These are phyloP conservation scores for Vachellia pachyceras DNA, from an alignment of 306 rosid species.

Conservation along the genomic window DNA sequence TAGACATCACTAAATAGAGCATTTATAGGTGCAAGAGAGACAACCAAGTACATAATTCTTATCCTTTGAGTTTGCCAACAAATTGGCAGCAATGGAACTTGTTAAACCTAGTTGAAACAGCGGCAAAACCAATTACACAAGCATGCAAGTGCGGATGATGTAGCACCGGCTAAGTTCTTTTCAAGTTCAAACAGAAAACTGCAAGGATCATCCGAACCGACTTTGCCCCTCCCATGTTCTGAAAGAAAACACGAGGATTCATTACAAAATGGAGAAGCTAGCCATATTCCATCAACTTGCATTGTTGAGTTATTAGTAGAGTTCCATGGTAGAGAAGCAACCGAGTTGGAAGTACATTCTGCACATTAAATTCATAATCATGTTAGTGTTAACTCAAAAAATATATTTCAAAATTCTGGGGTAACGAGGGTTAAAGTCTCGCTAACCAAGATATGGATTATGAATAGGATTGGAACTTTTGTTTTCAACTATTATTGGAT, in stretches of 20 bases:
- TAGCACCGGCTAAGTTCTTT: conserved; percentile 37
- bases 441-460: conserved; percentile 46
- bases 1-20: conserved; percentile 80
- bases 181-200: conserved; percentile 38
- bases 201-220: too few relatives aligned
- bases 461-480: conserved; percentile 60
- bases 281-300: not conserved
- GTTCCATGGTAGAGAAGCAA: conserved; percentile 41
- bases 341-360: conserved; percentile 53
- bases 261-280: conserved; percentile 42
- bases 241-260: not conserved
- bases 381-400: not conserved
- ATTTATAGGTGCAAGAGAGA: conserved; percentile 87
- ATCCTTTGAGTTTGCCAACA: conserved; percentile 73
- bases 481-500: conserved; percentile 46
- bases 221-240: too few relatives aligned
- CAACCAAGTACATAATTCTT: conserved; percentile 88
- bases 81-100: conserved; percentile 61
- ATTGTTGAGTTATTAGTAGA: too few relatives aligned
- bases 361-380: conserved; percentile 24
- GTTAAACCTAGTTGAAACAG: conserved; percentile 45
- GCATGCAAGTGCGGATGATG: conserved; percentile 14
- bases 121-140: conserved; percentile 31
- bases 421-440: not conserved
- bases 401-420: not conserved